phyloP scores from a whole-genome alignment of 202 grass and related monocot species.

The Setaria italica region DNA sequence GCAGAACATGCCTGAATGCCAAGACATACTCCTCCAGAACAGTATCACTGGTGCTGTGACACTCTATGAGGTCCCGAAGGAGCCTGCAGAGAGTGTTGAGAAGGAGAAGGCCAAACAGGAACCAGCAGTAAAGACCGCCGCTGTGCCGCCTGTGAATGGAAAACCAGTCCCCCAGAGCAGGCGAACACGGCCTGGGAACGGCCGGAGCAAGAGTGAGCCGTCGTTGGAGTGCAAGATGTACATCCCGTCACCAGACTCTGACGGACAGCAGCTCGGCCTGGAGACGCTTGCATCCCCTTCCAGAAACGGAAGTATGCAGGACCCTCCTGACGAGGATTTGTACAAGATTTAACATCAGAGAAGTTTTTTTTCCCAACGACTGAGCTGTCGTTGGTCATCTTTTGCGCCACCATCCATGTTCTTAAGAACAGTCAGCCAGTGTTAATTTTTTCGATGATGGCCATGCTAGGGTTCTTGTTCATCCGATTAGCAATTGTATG shows the following conservation, averaged over 20 bases:
- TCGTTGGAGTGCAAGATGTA: constrained; percentile 67
- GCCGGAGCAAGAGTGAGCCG: constrained; percentile 91
- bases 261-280: constrained; percentile 52
- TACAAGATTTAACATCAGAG: constrained; percentile 60
- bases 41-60: constrained; percentile 75
- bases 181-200: constrained; percentile 66
- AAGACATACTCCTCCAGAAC: constrained; percentile 77
- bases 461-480: constrained; percentile 53
- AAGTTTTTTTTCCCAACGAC: constrained; percentile 38
- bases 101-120: constrained; percentile 59
- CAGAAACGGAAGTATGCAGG: constrained; percentile 43
- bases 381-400: constrained; percentile 12
- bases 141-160: constrained; percentile 38
- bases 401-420: constrained; percentile 33
- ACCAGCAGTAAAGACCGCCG: constrained; percentile 38
- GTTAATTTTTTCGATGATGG: constrained; percentile 40
- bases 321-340: constrained; percentile 67
- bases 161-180: constrained; percentile 75
- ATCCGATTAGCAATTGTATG: constrained; percentile 62
- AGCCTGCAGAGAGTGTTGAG: constrained; percentile 41
- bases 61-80: constrained; percentile 90
- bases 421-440: constrained; percentile 42
- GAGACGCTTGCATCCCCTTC: constrained; percentile 42
- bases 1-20: constrained; percentile 76
- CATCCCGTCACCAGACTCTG: constrained; percentile 76